Evolutionary conservation across 441 rosid genomes (phyloP), one percentile per base, ranked within the genome.

Genomic region (California macrophylla): DNA sequence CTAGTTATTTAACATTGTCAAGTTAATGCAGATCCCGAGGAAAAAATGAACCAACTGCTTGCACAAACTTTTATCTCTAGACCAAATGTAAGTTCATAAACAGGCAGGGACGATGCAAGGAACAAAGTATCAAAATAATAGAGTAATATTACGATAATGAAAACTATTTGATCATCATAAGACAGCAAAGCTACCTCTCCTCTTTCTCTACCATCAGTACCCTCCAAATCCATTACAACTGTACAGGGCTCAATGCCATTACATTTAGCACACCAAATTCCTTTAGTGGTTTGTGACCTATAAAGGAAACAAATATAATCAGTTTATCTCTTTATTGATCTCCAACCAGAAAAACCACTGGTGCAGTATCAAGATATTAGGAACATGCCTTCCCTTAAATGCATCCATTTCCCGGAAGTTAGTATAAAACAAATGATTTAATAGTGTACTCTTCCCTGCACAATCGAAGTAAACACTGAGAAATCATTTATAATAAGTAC

Each of bases 401-500:
- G 99, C 97, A 86, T 95, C 98, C 99, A 95, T 95, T 84, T 95
- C 97, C 71, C 90, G 86, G 71, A 95, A 95, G 71, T 89, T 95
- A 77, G 99, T 95, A 52, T 75, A 69, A 74, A 95, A 95, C 82
- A 95, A 85, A 82, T 92, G 60, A 79, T 95, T 95, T 71, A 95
- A 81, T 63, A 95, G 80, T 4, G 98, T 92, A 79, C 98, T 95
- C 86, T 95, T 95, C 68, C 99, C 99, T 95, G 93, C 74, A 65
- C 71, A 71, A 16, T 76, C 67, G 72, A 70, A 60, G 8, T 64
- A 73, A 70, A 69, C 67, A 62, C 72, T 32, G 68, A 70, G 30
- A 76, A 74, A 77, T 65, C 66, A 62, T 47, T 69, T 36, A 50
- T 58, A 20, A 16, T 3, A 20, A 34, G 38, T 5, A 52, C 20